Percentiles rank a stretch among this genome's conserved stretches.
Conservation (phyloP, 805 yeast genomes). For the Pichia ethanolica region DNA sequence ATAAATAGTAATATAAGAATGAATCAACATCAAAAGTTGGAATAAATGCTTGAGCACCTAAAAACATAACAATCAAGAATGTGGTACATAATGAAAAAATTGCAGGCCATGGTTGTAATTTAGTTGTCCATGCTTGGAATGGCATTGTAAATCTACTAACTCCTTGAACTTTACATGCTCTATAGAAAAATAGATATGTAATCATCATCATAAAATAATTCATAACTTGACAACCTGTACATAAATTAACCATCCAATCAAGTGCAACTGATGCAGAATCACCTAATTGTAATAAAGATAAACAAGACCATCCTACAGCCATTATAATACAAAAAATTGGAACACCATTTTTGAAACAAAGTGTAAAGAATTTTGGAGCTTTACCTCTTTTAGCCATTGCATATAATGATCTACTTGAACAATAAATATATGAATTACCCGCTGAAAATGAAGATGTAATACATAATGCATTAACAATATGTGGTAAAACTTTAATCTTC, state of each 20-base stretch:
- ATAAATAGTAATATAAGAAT: slow-evolving; percentile 38
- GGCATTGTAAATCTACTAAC: slow-evolving; percentile 37
- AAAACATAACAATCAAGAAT: slow-evolving; percentile 30
- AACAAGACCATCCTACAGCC: slow-evolving; percentile 24
- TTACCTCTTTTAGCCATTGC: slow-evolving; percentile 65
- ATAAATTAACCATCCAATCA: slow-evolving; percentile 26
- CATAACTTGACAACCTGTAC: slow-evolving; percentile 24
- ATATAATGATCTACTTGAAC: slow-evolving; percentile 60
- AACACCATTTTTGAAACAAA: slow-evolving; percentile 54
- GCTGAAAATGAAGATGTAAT: slow-evolving; percentile 74
- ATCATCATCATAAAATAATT: slow-evolving; percentile 30
- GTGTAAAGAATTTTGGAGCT: slow-evolving; percentile 61
- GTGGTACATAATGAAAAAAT: slow-evolving; percentile 23
- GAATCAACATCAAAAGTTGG: slow-evolving; percentile 32
- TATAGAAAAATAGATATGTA: slow-evolving; percentile 56
- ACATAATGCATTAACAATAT: slow-evolving; percentile 71
- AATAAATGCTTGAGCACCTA: slow-evolving; percentile 35
- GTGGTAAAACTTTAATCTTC: slow-evolving; percentile 60
- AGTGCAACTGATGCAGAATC: slow-evolving; percentile 22
- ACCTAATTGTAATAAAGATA: slow-evolving; percentile 31
- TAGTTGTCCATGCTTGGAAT: slow-evolving; percentile 41
- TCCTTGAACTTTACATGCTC: slow-evolving; percentile 53
- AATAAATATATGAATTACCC: slow-evolving; percentile 73
- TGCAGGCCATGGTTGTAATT: slow-evolving; percentile 33
- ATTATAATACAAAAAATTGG: slow-evolving; percentile 34